phyloP scores from a whole-genome alignment of 306 rosid genomes.

The Prunus davidiana region DNA sequence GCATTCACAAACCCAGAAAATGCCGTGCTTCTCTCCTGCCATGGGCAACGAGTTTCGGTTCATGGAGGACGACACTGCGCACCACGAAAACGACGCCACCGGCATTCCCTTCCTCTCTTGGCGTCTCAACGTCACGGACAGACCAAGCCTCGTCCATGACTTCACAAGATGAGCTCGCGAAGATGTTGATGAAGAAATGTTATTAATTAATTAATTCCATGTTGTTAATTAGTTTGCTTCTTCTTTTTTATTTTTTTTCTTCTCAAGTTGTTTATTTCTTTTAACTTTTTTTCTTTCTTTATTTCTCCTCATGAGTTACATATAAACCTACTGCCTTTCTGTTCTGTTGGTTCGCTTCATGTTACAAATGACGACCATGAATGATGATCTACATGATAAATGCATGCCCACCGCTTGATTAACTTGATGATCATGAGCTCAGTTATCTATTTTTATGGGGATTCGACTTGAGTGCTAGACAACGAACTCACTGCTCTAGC shows the following conservation, averaged over 20 bases:
- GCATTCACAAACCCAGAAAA: slow-evolving; percentile 51
- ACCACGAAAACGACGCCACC: slow-evolving; percentile 26
- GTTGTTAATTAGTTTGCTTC: not conserved
- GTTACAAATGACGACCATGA: slow-evolving; percentile 11
- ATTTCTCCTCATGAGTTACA: slow-evolving; percentile 31
- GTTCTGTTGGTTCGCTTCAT: slow-evolving; percentile 27
- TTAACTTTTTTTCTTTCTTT: not conserved
- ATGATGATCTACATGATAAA: not conserved
- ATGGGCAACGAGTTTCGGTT: slow-evolving; percentile 53
- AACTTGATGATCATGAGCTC: not conserved
- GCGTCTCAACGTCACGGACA: slow-evolving; percentile 87
- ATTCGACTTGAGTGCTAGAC: not conserved
- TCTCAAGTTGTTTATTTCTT: not conserved
- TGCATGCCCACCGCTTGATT: slow-evolving; percentile 14
- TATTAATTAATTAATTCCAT: not conserved
- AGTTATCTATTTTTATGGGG: too few relatives aligned
- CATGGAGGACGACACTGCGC: slow-evolving; percentile 35
- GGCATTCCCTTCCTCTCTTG: slow-evolving; percentile 84
- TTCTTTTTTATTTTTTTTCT: not conserved
- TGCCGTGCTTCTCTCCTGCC: slow-evolving; percentile 55
- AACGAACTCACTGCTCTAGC: not conserved
- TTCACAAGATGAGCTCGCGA: slow-evolving; percentile 59
- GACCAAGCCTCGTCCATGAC: slow-evolving; percentile 87
- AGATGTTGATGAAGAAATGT: not conserved
- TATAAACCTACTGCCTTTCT: slow-evolving; percentile 25